A percentile compares a stretch with the other conserved stretches of the same genome.
phyloP scores from a whole-genome alignment of 75 land plant species.

The Pinus taeda region DNA sequence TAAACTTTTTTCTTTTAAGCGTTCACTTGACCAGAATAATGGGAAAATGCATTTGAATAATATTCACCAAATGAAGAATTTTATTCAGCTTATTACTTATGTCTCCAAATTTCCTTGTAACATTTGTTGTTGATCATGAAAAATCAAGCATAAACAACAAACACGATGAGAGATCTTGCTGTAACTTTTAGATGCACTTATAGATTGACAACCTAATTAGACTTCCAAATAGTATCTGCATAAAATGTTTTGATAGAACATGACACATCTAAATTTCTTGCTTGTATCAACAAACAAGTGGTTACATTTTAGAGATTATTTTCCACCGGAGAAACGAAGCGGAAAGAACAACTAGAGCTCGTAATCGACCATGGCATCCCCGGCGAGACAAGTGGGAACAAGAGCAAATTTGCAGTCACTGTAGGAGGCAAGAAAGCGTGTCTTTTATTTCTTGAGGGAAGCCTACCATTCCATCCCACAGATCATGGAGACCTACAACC shows the following conservation, averaged over 20 bases:
- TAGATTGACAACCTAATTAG: not conserved
- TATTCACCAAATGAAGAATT: not conserved
- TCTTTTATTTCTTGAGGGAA: conserved; percentile 61
- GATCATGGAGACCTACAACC: conserved; percentile 77
- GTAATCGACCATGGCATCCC: conserved; percentile 27
- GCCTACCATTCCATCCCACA: conserved; percentile 71
- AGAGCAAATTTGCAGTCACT: conserved; percentile 52
- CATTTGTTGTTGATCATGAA: not conserved
- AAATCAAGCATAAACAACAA: not conserved
- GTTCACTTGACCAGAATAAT: no score
- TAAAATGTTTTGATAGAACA: not conserved
- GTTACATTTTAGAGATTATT: no score
- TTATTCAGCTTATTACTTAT: not conserved
- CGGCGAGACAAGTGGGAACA: conserved; percentile 32
- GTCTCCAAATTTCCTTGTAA: not conserved
- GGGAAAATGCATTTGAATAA: no score
- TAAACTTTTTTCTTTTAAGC: no score
- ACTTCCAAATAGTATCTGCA: not conserved
- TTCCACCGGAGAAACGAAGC: not conserved
- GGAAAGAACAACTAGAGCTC: not conserved
- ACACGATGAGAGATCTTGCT: not conserved
- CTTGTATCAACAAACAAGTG: no score
- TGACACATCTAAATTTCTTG: no score
- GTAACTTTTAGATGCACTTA: not conserved
- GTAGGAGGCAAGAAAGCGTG: conserved; percentile 60